These are phyloP conservation scores for Trypanosoma grayi DNA, from an alignment of 208 protist genomes.

Conservation along the genomic window DNA sequence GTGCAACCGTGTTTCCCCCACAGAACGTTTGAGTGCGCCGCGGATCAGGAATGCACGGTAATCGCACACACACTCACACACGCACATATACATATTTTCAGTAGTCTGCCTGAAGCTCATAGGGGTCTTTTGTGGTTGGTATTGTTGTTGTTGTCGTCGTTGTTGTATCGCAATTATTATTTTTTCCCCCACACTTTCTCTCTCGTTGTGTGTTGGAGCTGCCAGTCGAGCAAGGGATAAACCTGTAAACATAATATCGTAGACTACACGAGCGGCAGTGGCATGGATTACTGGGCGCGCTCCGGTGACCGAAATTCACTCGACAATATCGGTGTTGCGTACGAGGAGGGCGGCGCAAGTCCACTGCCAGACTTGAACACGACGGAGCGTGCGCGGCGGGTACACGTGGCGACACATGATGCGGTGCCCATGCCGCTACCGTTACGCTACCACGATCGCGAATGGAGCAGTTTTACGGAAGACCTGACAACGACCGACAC, in stretches of 20 bases:
- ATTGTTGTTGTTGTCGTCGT: too few relatives aligned
- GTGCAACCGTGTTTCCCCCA: constrained; percentile 71
- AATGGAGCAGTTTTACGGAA: constrained; percentile 23
- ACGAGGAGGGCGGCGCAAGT: constrained; percentile 25
- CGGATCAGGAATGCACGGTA: too few relatives aligned
- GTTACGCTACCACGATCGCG: constrained; percentile 7
- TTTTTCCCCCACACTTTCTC: too few relatives aligned
- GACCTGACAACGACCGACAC: constrained; percentile 44
- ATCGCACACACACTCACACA: too few relatives aligned
- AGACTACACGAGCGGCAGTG: too few relatives aligned
- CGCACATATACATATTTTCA: too few relatives aligned
- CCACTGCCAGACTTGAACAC: background rate
- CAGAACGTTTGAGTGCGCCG: constrained; percentile 23
- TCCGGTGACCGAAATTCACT: constrained; percentile 33
- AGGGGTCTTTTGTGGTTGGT: too few relatives aligned
- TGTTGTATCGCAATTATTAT: too few relatives aligned
- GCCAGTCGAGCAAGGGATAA: too few relatives aligned
- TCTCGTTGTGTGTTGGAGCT: too few relatives aligned
- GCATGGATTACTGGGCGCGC: constrained; percentile 44
- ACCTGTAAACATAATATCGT: too few relatives aligned
- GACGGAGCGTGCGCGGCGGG: constrained; percentile 1
- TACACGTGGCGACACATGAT: constrained; percentile 8
- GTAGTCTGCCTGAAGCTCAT: too few relatives aligned
- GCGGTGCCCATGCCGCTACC: background rate
- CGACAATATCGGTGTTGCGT: constrained; percentile 41